Evolutionary conservation across 1,139 yeast species (phyloP).

Genomic region (Lodderomyces elongisporus): DNA sequence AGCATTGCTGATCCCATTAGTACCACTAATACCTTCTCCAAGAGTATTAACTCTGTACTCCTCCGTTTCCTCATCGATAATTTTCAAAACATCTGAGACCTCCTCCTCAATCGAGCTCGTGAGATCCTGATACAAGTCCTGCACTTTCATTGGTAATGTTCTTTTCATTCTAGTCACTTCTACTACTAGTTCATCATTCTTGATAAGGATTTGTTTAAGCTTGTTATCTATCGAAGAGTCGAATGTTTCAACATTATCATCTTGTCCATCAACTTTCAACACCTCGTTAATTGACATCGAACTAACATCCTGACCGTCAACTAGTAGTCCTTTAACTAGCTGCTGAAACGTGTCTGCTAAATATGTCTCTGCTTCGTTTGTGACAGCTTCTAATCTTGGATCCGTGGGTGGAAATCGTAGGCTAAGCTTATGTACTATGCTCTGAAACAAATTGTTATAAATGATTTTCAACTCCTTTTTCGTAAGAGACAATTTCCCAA

Average conservation of each 20-base stretch:
- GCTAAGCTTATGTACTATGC: slow-evolving; percentile 39
- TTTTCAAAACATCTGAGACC: slow-evolving; percentile 18
- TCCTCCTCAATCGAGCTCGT: slow-evolving; percentile 28
- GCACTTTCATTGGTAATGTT: slow-evolving; percentile 42
- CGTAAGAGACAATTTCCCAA: slow-evolving; percentile 11
- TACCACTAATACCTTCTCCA: not conserved
- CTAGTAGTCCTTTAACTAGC: slow-evolving; percentile 45
- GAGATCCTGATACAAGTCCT: slow-evolving; percentile 23
- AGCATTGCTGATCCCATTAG: no score
- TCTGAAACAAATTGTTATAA: slow-evolving; percentile 37
- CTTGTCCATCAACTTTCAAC: slow-evolving; percentile 25
- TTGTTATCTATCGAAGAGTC: slow-evolving; percentile 53
- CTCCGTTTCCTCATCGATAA: slow-evolving; percentile 9
- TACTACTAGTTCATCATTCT: slow-evolving; percentile 55
- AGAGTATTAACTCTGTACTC: not conserved
- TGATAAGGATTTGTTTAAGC: slow-evolving; percentile 47
- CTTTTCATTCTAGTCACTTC: slow-evolving; percentile 48
- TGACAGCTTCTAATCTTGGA: slow-evolving; percentile 42
- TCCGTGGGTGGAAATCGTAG: slow-evolving; percentile 47
- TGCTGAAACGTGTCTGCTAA: slow-evolving; percentile 47
- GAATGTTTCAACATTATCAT: slow-evolving; percentile 55
- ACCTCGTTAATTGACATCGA: slow-evolving; percentile 17
- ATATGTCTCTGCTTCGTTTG: slow-evolving; percentile 38
- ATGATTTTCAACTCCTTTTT: slow-evolving; percentile 47
- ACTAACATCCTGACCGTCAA: slow-evolving; percentile 39